These are phyloP conservation scores for Perkinsus chesapeaki DNA, from an alignment of 169 alveolate species.

Conservation along the genomic window DNA sequence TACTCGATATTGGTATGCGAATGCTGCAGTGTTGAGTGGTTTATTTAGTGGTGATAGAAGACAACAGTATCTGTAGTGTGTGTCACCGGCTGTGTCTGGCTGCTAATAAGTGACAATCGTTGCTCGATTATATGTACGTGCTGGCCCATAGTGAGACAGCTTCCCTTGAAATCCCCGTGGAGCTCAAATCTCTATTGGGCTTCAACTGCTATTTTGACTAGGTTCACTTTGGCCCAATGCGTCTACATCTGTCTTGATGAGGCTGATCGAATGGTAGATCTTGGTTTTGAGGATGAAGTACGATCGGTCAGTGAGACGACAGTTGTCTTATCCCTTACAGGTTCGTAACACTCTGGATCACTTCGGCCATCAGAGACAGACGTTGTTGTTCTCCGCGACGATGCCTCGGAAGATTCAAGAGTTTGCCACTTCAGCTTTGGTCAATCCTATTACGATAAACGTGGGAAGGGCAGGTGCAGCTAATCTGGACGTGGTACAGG, in stretches of 20 bases:
- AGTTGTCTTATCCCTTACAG: not conserved
- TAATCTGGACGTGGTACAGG: constrained; percentile 82
- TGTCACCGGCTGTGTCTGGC: too few species aligned
- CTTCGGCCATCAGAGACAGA: constrained; percentile 80
- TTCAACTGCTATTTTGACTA: constrained; percentile 2
- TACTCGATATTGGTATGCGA: not conserved
- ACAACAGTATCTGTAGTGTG: too few species aligned
- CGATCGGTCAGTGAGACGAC: not conserved
- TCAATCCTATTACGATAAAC: constrained; percentile 83
- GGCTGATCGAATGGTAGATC: constrained; percentile 92
- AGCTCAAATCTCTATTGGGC: too few species aligned
- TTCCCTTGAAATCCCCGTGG: too few species aligned
- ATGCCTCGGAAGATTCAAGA: constrained; percentile 92
- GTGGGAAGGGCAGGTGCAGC: constrained; percentile 90
- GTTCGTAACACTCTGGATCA: constrained; percentile 73
- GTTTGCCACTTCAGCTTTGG: constrained; percentile 82
- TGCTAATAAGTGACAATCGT: too few species aligned
- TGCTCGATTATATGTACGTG: too few species aligned
- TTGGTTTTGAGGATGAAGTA: constrained; percentile 93
- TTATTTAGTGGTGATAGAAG: too few species aligned
- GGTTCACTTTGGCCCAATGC: constrained; percentile 76
- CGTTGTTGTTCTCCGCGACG: constrained; percentile 92
- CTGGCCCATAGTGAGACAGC: too few species aligned
- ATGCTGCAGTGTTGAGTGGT: too few species aligned
- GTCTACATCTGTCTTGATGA: constrained; percentile 90